Base-by-base conservation (phyloP, 1,139 yeast species). In the Geotrichum candidum region DNA sequence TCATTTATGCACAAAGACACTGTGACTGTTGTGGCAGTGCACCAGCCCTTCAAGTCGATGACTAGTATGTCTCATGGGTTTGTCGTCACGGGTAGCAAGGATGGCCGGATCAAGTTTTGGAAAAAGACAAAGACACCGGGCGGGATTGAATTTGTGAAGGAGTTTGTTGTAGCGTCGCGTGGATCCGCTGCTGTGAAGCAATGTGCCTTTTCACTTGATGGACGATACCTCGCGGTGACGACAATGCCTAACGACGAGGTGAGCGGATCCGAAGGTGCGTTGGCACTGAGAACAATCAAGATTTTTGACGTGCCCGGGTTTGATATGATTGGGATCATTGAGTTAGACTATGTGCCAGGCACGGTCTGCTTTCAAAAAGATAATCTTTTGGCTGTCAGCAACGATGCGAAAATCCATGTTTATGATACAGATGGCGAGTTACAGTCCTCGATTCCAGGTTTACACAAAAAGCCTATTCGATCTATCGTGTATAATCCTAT, bases 51-150 rank as follows among this genome's bases (percentile, higher is more conserved):
- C 22, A 29, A 25, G 13, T 18, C 41, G 10, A 10, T 31, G n/a
- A 51, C 35, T 5, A 59, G 56, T 33, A 51, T 53, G 25, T 59
- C 59, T 2, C 53, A 59, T 25, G 68, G 68, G 29, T 66, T 75
- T 51, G 62, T 79, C 1, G 70, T 76, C 11, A 71, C 79, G 0
- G 78, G 80, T 1, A 74, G 78, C n/a, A 64, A 56, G 31, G 80
- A 78, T 60, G 83, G 83, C 0, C 63, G 68, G 25, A 68, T 80
- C 55, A 79, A 78, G 66, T 77, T 80, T 66, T 80, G 83, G 83
- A 70, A 68, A 64, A 54, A 68, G 41, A 51, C 61, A 31, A 63
- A 59, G 13, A 58, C 63, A 0, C 25, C 57, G 13, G 72, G 72
- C 1, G 72, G 71, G 45, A 65, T 80, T 45, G 77, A 74, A 60